Evolutionary conservation across 2,329 filamentous ascomycete species (phyloP).

Genomic region (Calonectria pseudoturangicola): DNA sequence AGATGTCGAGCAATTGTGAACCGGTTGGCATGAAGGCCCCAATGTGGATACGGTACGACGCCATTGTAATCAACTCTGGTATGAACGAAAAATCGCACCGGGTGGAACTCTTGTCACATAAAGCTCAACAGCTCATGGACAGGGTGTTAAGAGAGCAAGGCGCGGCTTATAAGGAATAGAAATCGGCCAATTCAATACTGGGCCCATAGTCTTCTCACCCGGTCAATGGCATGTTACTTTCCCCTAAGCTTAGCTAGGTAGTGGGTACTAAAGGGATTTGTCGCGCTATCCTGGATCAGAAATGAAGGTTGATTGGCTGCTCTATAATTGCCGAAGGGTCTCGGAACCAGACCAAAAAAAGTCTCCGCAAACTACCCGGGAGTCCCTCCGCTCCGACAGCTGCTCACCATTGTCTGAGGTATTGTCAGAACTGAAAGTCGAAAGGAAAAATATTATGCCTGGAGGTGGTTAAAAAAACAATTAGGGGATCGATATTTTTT

Average conservation of each 20-base stretch:
- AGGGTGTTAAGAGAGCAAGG: too few relatives aligned
- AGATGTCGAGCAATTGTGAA: not conserved
- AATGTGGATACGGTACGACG: not conserved
- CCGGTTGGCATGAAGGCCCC: not conserved
- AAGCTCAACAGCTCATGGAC: not conserved
- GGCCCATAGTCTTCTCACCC: too few relatives aligned
- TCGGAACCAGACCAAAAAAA: slow-evolving; percentile 1
- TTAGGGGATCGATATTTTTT: too few relatives aligned
- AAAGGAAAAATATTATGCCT: too few relatives aligned
- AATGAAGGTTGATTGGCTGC: not conserved
- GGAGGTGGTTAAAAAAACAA: too few relatives aligned
- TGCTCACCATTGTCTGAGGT: too few relatives aligned
- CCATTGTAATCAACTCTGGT: not conserved
- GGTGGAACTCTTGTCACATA: not conserved
- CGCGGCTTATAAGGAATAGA: too few relatives aligned
- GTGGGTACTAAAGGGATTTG: not conserved
- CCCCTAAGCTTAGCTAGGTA: not conserved
- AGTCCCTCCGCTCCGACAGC: not conserved
- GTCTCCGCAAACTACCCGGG: not conserved
- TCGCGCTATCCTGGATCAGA: not conserved
- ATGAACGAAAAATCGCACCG: not conserved
- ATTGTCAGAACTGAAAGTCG: too few relatives aligned
- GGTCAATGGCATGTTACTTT: too few relatives aligned
- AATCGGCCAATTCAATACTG: too few relatives aligned
- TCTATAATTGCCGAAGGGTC: not conserved